Evolutionary conservation across 2,329 filamentous ascomycete genomes (phyloP).

Genomic region (Trichoderma aggressivum): DNA sequence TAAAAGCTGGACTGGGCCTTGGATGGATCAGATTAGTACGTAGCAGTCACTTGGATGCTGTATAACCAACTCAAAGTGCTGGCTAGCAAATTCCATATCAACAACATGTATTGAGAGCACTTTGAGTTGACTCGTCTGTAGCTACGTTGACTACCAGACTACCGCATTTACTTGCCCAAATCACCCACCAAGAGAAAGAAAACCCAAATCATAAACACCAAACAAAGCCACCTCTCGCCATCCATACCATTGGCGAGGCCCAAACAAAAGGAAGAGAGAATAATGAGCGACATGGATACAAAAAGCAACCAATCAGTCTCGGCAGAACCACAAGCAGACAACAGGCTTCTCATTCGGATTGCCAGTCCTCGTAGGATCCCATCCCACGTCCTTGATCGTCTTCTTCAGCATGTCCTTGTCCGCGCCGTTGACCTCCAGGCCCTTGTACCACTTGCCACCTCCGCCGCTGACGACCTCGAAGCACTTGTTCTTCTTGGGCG

Average conservation of each 20-base stretch:
- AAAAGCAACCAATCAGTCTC: slow-evolving; percentile 35
- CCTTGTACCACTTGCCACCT: slow-evolving; percentile 58
- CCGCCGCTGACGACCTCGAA: slow-evolving; percentile 55
- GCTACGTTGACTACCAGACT: neutral
- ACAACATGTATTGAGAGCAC: neutral
- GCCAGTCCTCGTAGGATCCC: slow-evolving; percentile 52
- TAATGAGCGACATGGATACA: neutral
- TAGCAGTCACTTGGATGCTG: neutral
- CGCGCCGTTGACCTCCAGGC: slow-evolving; percentile 49
- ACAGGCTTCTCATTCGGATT: slow-evolving; percentile 48
- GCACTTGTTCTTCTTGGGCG: slow-evolving; percentile 52
- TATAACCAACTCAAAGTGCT: neutral
- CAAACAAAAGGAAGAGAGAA: neutral
- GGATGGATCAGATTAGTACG: neutral
- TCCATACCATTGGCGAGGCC: neutral
- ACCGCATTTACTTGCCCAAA: neutral
- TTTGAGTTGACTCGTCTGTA: neutral
- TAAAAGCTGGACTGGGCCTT: neutral
- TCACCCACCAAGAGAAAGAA: neutral
- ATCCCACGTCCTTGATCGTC: slow-evolving; percentile 55
- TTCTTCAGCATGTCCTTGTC: slow-evolving; percentile 46
- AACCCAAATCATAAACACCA: neutral
- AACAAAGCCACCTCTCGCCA: neutral
- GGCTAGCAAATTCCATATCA: neutral
- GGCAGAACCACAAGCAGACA: slow-evolving; percentile 59